Conservation (phyloP, 164 flowering plant species). For the Malania oleifera region DNA sequence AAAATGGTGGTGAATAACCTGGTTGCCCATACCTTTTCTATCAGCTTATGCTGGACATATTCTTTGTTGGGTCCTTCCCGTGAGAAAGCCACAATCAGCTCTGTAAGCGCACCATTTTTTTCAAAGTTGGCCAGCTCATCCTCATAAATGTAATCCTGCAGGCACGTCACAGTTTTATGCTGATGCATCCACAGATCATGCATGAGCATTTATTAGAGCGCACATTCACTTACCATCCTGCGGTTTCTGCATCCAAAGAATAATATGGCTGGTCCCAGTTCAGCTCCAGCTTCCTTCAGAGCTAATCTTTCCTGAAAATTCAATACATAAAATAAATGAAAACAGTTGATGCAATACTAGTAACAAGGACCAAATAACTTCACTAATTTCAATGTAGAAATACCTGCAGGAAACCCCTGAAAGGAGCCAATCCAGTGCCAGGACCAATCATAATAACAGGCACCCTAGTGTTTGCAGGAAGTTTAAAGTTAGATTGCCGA, state of each 20-base stretch:
- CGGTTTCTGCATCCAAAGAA: slow-evolving; percentile 97
- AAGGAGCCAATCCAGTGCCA: slow-evolving; percentile 99
- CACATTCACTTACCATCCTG: slow-evolving; percentile 46
- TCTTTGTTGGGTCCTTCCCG: slow-evolving; percentile 88
- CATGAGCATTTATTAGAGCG: neutral
- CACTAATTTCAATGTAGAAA: neutral
- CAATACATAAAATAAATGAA: neutral
- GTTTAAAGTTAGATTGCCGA: slow-evolving; percentile 87
- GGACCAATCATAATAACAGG: slow-evolving; percentile 99
- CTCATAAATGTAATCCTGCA: slow-evolving; percentile 88
- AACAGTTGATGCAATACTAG: neutral
- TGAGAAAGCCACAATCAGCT: slow-evolving; percentile 83
- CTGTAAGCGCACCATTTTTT: slow-evolving; percentile 64
- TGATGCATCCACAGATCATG: neutral
- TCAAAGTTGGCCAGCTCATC: slow-evolving; percentile 75
- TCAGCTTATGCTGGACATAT: slow-evolving; percentile 96
- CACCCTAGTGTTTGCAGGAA: slow-evolving; percentile 65
- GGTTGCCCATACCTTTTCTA: slow-evolving; percentile 56
- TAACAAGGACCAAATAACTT: neutral
- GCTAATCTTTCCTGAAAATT: slow-evolving; percentile 78
- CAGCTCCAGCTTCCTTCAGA: slow-evolving; percentile 70
- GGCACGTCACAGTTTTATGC: neutral
- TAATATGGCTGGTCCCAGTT: slow-evolving; percentile 66
- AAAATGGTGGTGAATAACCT: neutral
- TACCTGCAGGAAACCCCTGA: slow-evolving; percentile 98